These are phyloP conservation scores for Suhomyces terraborum DNA, from an alignment of 1,139 yeast species.

Conservation along the genomic window DNA sequence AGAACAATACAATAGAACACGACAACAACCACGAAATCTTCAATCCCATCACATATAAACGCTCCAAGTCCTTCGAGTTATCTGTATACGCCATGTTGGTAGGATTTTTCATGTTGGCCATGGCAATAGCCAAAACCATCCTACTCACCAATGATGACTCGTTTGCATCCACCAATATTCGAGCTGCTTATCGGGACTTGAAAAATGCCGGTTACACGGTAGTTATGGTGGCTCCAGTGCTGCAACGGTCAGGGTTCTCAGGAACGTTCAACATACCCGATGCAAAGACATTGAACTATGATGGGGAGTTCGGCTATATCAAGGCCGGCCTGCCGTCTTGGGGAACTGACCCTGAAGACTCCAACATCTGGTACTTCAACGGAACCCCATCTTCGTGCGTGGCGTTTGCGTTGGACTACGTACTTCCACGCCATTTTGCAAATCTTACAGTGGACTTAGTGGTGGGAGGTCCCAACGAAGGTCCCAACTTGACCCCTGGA, in stretches of 20 bases:
- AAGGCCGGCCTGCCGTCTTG: conserved; percentile 45
- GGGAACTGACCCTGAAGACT: conserved; percentile 43
- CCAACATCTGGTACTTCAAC: conserved; percentile 48
- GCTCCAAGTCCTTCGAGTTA: background rate
- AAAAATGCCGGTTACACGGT: conserved; percentile 32
- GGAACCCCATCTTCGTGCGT: conserved; percentile 49
- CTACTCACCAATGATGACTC: conserved; percentile 38
- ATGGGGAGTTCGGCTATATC: conserved; percentile 43
- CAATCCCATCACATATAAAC: background rate
- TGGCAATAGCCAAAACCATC: conserved; percentile 24
- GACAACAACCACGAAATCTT: background rate
- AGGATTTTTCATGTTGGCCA: conserved; percentile 9
- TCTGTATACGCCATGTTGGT: background rate
- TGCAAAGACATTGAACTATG: conserved; percentile 20
- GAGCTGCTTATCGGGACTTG: conserved; percentile 36
- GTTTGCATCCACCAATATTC: conserved; percentile 35
- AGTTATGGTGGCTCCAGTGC: conserved; percentile 36
- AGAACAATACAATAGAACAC: conserved; percentile 5
- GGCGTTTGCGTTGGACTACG: conserved; percentile 42
- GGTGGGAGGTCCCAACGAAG: conserved; percentile 51
- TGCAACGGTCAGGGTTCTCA: conserved; percentile 33
- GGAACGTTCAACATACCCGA: conserved; percentile 34
- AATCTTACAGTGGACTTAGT: conserved; percentile 42
- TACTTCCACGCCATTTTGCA: conserved; percentile 36
- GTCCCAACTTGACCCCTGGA: conserved; percentile 41